Base-by-base conservation (phyloP, 2,329 filamentous ascomycete genomes). In the Ophiostoma perfectum region DNA sequence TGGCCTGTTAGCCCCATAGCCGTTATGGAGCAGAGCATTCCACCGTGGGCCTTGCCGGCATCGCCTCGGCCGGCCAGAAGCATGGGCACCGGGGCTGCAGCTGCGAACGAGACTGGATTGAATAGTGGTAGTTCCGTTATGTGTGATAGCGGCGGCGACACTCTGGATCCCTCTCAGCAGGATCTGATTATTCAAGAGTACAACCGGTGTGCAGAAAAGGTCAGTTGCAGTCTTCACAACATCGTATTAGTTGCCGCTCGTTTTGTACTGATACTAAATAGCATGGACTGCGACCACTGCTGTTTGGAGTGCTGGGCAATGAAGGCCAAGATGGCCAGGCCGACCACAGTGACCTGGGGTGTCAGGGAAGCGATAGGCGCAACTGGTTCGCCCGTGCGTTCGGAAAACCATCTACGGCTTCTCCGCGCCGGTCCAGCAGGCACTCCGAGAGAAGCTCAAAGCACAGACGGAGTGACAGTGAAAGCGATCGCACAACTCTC, bases 141-240 rank as follows among this genome's bases (percentile, higher is more conserved):
- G 58, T 11, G 38, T 27, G n/a, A 7, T 38, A 39, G 39, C 11
- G 60, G 42, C 16, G 8, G 39, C 39, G 38, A 47, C 8, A 12
- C 9, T 14, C 5, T 18, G 18, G 14, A 14, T 18, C 16, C 80
- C 82, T 47, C 69, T 0, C 67, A 83, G 67, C 79, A 84, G 42
- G 74, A 77, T 1, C 73, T 76, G 2, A 86, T 85, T 74, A 75
- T 88, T 5, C 73, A 81, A 7, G 84, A 88, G 72, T 90, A 88
- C 75, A 89, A 89, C 74, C 78, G 80, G 4, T 75, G 89, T 5
- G 87, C 87, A 2, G 81, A 79, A 68, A 85, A 85, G 81, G 86
- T 87, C 70, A 44, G 71, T 67, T 38, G 16, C 42, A 44, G 5
- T 55, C 49, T 9, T 27, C 16, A 27, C 8, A 9, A 42, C 9